These are phyloP conservation scores for Byssothecium circinans DNA, from an alignment of 2,329 filamentous ascomycete species.

Conservation along the genomic window DNA sequence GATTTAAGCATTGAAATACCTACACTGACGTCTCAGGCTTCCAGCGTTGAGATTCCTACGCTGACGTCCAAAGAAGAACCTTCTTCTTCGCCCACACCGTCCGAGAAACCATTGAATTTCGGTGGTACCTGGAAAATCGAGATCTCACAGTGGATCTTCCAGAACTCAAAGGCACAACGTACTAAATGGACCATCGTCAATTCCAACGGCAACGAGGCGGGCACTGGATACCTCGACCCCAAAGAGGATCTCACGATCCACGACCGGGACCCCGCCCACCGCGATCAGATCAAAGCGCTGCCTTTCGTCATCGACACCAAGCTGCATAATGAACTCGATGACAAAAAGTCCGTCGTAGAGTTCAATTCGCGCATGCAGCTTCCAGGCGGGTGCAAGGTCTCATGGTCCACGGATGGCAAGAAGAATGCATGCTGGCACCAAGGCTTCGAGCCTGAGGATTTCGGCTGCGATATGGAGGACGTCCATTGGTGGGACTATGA, in stretches of 20 bases:
- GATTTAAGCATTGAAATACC: no score
- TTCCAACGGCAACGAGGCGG: constrained; percentile 1
- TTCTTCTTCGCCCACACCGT: not conserved
- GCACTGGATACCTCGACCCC: not conserved
- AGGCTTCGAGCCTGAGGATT: not conserved
- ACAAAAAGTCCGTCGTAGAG: not conserved
- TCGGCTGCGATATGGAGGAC: not conserved
- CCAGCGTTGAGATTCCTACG: no score
- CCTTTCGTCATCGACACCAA: not conserved
- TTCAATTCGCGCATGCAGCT: not conserved
- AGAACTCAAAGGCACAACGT: not conserved
- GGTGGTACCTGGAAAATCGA: constrained; percentile 3
- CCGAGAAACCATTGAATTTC: not conserved
- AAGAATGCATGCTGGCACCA: not conserved
- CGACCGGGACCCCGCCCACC: not conserved
- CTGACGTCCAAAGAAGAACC: not conserved
- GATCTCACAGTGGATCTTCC: not conserved
- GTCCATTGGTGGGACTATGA: not conserved
- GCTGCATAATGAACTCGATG: not conserved
- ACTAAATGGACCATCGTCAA: constrained; percentile 3
- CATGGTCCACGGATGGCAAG: not conserved
- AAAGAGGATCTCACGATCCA: not conserved
- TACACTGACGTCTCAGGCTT: no score
- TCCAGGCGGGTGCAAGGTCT: not conserved
- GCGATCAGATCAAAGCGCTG: no score